A percentile compares a stretch with the other conserved stretches of the same genome.
Evolutionary conservation across 768 basidiomycete species (phyloP).

Genomic region (Lyophyllum atratum): DNA sequence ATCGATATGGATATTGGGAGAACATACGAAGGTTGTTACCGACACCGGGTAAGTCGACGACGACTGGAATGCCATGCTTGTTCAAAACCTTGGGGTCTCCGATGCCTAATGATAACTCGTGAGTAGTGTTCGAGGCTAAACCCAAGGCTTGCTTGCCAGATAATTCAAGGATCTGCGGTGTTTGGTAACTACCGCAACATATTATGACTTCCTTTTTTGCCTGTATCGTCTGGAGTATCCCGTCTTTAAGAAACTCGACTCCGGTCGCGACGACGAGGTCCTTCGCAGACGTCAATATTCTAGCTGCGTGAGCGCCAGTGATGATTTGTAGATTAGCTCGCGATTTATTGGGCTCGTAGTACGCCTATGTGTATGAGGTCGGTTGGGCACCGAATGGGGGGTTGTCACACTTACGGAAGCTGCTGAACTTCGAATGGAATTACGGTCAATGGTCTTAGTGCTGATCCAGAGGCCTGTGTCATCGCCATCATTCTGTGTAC

Average conservation of each 20-base stretch:
- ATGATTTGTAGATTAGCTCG: constrained; percentile 12
- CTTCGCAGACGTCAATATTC: background rate
- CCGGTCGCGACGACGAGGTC: background rate
- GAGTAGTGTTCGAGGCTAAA: background rate
- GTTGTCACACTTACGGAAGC: background rate
- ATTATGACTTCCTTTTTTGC: constrained; percentile 12
- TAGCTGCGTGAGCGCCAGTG: background rate
- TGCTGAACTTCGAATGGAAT: constrained; percentile 3
- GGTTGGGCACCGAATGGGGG: background rate
- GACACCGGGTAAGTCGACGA: constrained; percentile 8
- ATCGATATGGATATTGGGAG: background rate
- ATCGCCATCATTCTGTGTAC: background rate
- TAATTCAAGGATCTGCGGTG: constrained; percentile 14
- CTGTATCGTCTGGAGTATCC: background rate
- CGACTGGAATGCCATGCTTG: constrained; percentile 1
- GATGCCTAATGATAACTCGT: background rate
- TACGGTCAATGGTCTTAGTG: background rate
- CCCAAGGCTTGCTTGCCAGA: constrained; percentile 3
- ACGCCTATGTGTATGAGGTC: constrained; percentile 3
- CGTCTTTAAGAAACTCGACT: constrained; percentile 9
- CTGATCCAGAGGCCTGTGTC: background rate
- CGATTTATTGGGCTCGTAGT: constrained; percentile 10
- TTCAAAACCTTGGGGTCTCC: constrained; percentile 5
- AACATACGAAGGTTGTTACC: constrained; percentile 15
- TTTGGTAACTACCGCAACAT: constrained; percentile 7